Conservation (phyloP, 768 basidiomycete species). For the Mycena polygramma region DNA sequence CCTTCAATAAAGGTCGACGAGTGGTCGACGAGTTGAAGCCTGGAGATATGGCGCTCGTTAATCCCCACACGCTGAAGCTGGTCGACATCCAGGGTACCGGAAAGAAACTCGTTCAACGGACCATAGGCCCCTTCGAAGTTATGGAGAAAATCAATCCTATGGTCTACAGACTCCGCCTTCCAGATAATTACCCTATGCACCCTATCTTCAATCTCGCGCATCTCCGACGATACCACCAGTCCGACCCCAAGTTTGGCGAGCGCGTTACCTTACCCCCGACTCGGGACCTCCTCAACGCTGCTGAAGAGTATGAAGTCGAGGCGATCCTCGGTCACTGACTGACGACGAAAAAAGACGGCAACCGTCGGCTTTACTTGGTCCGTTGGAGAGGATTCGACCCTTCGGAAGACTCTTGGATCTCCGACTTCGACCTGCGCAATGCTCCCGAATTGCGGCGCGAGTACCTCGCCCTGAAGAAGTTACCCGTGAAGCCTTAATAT, state of each 20-base stretch:
- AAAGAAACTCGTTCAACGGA: no score
- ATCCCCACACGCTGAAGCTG: not conserved
- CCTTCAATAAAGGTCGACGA: slow-evolving; percentile 34
- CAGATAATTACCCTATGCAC: slow-evolving; percentile 4
- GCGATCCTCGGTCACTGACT: not conserved
- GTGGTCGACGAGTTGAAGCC: not conserved
- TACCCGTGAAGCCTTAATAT: not conserved
- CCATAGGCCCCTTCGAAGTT: no score
- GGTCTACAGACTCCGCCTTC: not conserved
- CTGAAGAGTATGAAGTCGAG: slow-evolving; percentile 3
- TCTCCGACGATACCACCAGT: not conserved
- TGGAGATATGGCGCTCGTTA: not conserved
- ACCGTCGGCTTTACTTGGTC: not conserved
- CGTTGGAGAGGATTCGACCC: slow-evolving; percentile 4
- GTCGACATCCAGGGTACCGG: no score
- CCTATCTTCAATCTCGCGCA: not conserved
- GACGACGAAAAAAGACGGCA: not conserved
- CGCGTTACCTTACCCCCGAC: not conserved
- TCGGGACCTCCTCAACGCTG: no score
- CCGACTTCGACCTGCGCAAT: not conserved
- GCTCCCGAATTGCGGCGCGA: not conserved
- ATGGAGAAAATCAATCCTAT: not conserved
- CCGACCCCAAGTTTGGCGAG: not conserved
- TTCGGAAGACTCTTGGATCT: slow-evolving; percentile 2
- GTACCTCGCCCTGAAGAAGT: not conserved